A percentile compares a stretch with the other conserved stretches of the same genome.
Conservation (phyloP, 2,329 filamentous ascomycete genomes). For the Clarireedia paspali region DNA sequence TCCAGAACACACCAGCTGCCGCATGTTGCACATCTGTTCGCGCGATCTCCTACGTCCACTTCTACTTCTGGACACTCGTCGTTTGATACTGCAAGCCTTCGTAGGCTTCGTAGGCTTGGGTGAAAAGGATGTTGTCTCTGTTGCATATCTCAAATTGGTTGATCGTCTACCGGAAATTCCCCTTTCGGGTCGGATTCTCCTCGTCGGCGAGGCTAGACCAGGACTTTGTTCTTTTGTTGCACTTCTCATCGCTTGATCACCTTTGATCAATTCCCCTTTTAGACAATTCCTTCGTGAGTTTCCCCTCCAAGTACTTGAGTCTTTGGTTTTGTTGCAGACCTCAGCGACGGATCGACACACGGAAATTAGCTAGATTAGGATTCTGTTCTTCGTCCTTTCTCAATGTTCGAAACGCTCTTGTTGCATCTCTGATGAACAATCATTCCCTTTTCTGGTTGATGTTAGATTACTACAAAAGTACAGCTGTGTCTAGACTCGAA, state of each 20-base stretch:
- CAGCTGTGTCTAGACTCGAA: background rate
- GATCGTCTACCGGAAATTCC: slow-evolving; percentile 4
- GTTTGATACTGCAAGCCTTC: background rate
- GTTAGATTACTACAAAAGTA: background rate
- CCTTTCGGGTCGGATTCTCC: background rate
- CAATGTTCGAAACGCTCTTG: background rate
- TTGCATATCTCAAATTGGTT: slow-evolving; percentile 1
- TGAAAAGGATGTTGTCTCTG: background rate
- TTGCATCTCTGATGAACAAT: slow-evolving; percentile 5
- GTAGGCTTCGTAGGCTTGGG: background rate
- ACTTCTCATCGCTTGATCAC: slow-evolving; percentile 1
- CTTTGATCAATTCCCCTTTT: background rate
- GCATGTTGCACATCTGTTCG: slow-evolving; percentile 2
- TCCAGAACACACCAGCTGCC: background rate
- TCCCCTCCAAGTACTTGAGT: background rate
- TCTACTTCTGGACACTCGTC: background rate
- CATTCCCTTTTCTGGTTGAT: slow-evolving; percentile 3
- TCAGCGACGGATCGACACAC: background rate
- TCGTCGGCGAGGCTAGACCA: background rate
- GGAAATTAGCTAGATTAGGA: background rate
- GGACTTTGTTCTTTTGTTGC: slow-evolving; percentile 1
- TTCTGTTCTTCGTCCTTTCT: background rate
- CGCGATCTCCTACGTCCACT: background rate
- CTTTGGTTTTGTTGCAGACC: background rate
- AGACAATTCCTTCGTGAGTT: background rate